Conservation (phyloP, 768 basidiomycete species). For the Calvatia gigantea region DNA sequence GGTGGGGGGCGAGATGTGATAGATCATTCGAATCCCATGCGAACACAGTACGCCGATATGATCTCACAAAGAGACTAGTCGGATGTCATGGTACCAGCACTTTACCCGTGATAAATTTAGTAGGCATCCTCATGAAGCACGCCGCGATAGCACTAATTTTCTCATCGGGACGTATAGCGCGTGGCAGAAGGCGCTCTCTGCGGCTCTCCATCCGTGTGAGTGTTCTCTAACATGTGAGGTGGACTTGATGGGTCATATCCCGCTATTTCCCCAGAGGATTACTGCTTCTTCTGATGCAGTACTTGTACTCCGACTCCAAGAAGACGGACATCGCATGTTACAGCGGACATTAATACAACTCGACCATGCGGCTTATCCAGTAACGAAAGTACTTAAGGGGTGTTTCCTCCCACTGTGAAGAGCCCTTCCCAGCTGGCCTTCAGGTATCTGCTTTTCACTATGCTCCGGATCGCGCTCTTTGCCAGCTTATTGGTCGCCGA, state of each 20-base stretch:
- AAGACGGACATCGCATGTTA: conserved; percentile 1
- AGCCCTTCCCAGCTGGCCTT: background rate
- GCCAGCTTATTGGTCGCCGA: conserved; percentile 18
- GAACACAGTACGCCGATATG: too few species aligned
- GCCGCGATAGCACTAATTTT: background rate
- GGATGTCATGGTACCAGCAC: background rate
- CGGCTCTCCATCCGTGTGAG: background rate
- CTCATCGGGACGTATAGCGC: background rate
- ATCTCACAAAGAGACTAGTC: too few species aligned
- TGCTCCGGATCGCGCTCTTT: conserved; percentile 22
- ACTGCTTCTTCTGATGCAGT: background rate
- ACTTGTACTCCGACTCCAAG: background rate
- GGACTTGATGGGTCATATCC: background rate
- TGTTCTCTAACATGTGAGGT: background rate
- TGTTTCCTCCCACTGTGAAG: background rate
- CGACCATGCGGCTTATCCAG: background rate
- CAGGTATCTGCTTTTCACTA: conserved; percentile 10
- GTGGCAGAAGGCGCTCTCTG: background rate
- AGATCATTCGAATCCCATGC: background rate
- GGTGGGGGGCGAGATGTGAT: background rate
- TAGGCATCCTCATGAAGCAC: background rate
- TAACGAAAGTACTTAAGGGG: conserved; percentile 1
- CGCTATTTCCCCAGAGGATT: background rate
- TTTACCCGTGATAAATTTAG: background rate
- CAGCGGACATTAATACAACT: background rate